Conservation (phyloP, 129 eudicot genomes). For the Logfia minima region DNA sequence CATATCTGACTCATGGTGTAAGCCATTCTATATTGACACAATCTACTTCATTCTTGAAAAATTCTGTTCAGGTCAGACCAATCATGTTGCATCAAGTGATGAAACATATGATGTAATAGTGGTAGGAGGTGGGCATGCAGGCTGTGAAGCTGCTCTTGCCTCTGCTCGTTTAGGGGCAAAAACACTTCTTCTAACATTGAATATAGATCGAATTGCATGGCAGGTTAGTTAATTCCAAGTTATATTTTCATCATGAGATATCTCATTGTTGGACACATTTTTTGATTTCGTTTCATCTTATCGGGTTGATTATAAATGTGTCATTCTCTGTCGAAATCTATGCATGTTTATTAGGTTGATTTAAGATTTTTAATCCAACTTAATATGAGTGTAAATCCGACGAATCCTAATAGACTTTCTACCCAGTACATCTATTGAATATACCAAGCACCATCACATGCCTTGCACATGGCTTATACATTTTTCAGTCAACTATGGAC, state of each 20-base stretch:
- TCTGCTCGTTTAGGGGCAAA: constrained; percentile 93
- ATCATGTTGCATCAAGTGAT: constrained; percentile 42
- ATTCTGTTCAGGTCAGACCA: constrained; percentile 30
- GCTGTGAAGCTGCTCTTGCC: constrained; percentile 99
- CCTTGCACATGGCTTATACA: not conserved
- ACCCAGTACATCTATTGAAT: not conserved
- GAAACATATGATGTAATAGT: constrained; percentile 89
- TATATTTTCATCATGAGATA: not conserved
- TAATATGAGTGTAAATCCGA: constrained; percentile 2
- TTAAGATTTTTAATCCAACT: constrained; percentile 1
- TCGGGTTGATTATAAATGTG: constrained; percentile 1
- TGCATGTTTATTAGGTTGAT: not conserved
- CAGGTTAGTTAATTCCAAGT: constrained; percentile 58
- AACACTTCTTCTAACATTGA: constrained; percentile 93
- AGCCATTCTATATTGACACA: constrained; percentile 16
- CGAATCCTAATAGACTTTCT: not conserved
- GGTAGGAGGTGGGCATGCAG: constrained; percentile 99
- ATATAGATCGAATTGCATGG: constrained; percentile 97
- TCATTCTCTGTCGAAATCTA: constrained; percentile 2
- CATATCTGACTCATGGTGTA: constrained; percentile 4
- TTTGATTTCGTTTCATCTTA: not conserved
- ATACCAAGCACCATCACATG: not conserved
- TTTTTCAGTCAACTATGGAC: not conserved
- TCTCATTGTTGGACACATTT: not conserved
- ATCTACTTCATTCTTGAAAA: constrained; percentile 1